Conservation (phyloP, 2,329 filamentous ascomycete species). For the Volutella citrinella region DNA sequence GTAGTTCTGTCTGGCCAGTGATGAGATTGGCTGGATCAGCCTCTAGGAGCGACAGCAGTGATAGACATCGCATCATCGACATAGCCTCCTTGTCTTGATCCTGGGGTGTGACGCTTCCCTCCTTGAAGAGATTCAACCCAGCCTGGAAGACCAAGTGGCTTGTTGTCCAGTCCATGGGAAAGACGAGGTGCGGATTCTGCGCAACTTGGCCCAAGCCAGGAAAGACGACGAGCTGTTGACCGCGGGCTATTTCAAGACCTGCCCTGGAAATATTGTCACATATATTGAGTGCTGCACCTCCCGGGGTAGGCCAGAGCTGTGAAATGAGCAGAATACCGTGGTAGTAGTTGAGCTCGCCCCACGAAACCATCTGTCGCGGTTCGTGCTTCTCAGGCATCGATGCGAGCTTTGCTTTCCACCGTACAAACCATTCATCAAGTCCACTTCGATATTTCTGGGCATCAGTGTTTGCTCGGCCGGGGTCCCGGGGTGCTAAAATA, state of each 20-base stretch:
- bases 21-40: slow-evolving; percentile 7
- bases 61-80: not conserved
- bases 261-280: slow-evolving; percentile 1
- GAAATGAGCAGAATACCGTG: slow-evolving; percentile 6
- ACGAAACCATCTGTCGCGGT: not conserved
- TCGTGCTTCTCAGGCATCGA: not conserved
- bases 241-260: not conserved
- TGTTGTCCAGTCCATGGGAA: slow-evolving; percentile 8
- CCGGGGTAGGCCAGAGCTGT: slow-evolving; percentile 7
- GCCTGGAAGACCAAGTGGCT: slow-evolving; percentile 3
- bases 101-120: not conserved
- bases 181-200: too few relatives aligned
- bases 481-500: not conserved
- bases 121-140: not conserved
- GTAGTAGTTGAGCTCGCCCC: slow-evolving; percentile 8
- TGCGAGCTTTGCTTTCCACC: slow-evolving; percentile 1
- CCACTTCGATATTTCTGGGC: slow-evolving; percentile 1
- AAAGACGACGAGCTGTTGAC: not conserved
- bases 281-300: not conserved
- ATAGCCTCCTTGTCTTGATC: not conserved
- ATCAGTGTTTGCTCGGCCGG: not conserved
- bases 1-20: not conserved
- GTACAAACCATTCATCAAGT: slow-evolving; percentile 10
- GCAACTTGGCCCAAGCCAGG: too few relatives aligned
- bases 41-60: slow-evolving; percentile 2